Evolutionary conservation across 352 stramenopile genomes (phyloP).

Genomic region (Pythium chondricola): DNA sequence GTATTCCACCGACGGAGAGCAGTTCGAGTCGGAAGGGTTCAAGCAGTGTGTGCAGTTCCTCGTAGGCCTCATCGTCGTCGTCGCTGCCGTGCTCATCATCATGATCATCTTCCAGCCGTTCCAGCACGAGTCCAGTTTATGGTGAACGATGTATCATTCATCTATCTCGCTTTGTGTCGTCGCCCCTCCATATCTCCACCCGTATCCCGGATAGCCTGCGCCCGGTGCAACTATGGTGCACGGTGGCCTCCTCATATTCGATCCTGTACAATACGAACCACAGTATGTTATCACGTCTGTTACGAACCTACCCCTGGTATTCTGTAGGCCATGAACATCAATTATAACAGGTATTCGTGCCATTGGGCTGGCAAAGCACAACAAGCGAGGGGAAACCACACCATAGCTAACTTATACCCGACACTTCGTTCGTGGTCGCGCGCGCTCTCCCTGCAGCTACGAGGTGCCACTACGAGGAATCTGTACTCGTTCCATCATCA

Average conservation of each 20-base stretch:
- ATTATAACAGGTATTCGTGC: not conserved
- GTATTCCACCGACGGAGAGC: slow-evolving; percentile 8
- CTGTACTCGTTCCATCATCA: not conserved
- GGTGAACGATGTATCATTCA: too few relatives aligned
- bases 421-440: too few relatives aligned
- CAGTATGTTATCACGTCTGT: not conserved
- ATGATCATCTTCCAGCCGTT: slow-evolving; percentile 68
- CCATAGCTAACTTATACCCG: too few relatives aligned
- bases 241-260: not conserved
- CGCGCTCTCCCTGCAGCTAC: too few relatives aligned
- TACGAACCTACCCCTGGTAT: not conserved
- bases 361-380: not conserved
- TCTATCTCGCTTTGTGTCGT: too few relatives aligned
- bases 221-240: not conserved
- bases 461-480: too few relatives aligned
- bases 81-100: slow-evolving; percentile 55
- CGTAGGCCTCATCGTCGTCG: slow-evolving; percentile 61
- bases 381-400: too few relatives aligned
- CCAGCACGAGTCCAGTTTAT: slow-evolving; percentile 13
- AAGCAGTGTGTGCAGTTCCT: slow-evolving; percentile 71
- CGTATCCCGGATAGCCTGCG: slow-evolving; percentile 2
- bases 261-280: not conserved
- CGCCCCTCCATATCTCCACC: too few relatives aligned
- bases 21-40: slow-evolving; percentile 44
- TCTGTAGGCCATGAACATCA: too few relatives aligned